Percentiles rank a stretch among this genome's conserved stretches.
phyloP scores from a whole-genome alignment of 805 yeast genomes.

The Gaillardinia entomophila region DNA sequence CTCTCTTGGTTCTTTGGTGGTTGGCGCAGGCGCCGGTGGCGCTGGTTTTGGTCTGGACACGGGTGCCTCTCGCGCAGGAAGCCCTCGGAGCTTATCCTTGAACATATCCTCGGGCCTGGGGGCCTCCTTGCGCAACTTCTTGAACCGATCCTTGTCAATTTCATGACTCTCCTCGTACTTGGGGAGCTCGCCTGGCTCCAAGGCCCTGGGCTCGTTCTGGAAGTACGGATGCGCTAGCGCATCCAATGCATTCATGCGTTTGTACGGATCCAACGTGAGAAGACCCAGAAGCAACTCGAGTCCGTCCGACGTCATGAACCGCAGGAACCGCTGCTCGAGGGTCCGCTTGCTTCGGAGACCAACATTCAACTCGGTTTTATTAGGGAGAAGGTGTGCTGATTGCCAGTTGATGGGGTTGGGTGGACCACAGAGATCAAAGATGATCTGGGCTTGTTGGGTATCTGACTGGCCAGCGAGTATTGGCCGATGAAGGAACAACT shows the following conservation, averaged over 20 bases:
- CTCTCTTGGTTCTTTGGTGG: no score
- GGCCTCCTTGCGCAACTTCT: slow-evolving; percentile 29
- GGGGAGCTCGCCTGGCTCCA: slow-evolving; percentile 48
- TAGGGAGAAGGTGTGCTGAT: slow-evolving; percentile 52
- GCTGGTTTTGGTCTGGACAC: background rate
- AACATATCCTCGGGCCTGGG: no score
- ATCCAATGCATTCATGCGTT: slow-evolving; percentile 71
- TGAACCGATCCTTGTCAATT: slow-evolving; percentile 61
- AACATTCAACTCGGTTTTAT: slow-evolving; percentile 39
- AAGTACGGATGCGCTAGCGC: slow-evolving; percentile 74
- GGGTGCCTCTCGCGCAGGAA: background rate
- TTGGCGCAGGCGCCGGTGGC: no score
- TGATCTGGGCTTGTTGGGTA: slow-evolving; percentile 76
- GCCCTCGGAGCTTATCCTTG: background rate
- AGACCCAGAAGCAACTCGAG: slow-evolving; percentile 55
- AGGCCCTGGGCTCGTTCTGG: slow-evolving; percentile 59
- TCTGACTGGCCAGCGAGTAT: slow-evolving; percentile 83
- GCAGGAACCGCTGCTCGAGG: slow-evolving; percentile 44
- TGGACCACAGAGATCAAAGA: slow-evolving; percentile 78
- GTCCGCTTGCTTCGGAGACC: slow-evolving; percentile 43
- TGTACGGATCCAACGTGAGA: slow-evolving; percentile 63
- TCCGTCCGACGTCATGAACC: slow-evolving; percentile 40
- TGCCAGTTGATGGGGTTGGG: slow-evolving; percentile 64
- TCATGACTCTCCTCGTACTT: slow-evolving; percentile 86
- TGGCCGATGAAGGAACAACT: slow-evolving; percentile 75